Percentiles rank a stretch among this genome's conserved stretches.
Conservation (phyloP, 2,329 filamentous ascomycete genomes). For the Xylaria arbuscula region DNA sequence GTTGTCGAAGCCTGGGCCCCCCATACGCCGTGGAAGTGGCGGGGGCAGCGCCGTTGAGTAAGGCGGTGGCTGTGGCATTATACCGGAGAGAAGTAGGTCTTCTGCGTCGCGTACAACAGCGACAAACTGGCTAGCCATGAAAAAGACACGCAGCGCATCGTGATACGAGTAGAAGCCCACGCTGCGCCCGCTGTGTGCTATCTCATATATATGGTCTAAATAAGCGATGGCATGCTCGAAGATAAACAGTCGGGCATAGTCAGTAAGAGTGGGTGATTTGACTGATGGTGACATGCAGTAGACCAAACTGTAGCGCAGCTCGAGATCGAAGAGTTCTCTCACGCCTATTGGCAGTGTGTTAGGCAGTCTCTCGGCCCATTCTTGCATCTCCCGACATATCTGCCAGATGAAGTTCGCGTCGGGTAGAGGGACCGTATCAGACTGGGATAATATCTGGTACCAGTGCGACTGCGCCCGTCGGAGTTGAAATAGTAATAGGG, state of each 20-base stretch:
- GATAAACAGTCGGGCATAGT: conserved; percentile 82
- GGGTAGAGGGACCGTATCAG: conserved; percentile 73
- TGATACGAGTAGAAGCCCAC: conserved; percentile 84
- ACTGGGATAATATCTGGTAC: conserved; percentile 90
- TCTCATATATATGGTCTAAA: conserved; percentile 76
- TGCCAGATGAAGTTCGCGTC: conserved; percentile 81
- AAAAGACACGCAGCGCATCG: conserved; percentile 86
- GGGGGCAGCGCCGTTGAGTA: conserved; percentile 59
- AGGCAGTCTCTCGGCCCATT: conserved; percentile 85
- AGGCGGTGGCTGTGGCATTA: conserved; percentile 58
- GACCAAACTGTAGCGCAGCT: conserved; percentile 90
- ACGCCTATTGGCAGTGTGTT: conserved; percentile 71
- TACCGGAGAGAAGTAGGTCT: conserved; percentile 65
- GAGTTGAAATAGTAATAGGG: conserved; percentile 82
- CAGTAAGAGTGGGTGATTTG: conserved; percentile 75
- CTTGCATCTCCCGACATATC: conserved; percentile 78
- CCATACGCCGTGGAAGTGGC: conserved; percentile 62
- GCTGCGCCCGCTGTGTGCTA: conserved; percentile 69
- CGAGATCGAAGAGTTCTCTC: conserved; percentile 83
- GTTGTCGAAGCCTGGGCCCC: conserved; percentile 59
- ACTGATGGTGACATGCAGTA: conserved; percentile 87
- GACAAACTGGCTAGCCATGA: conserved; percentile 72
- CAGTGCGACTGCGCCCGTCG: conserved; percentile 87
- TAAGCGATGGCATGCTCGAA: conserved; percentile 91
- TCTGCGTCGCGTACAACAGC: conserved; percentile 69